These are phyloP conservation scores for Eucalyptus rudis DNA, from an alignment of 345 rosid genomes.

Conservation along the genomic window DNA sequence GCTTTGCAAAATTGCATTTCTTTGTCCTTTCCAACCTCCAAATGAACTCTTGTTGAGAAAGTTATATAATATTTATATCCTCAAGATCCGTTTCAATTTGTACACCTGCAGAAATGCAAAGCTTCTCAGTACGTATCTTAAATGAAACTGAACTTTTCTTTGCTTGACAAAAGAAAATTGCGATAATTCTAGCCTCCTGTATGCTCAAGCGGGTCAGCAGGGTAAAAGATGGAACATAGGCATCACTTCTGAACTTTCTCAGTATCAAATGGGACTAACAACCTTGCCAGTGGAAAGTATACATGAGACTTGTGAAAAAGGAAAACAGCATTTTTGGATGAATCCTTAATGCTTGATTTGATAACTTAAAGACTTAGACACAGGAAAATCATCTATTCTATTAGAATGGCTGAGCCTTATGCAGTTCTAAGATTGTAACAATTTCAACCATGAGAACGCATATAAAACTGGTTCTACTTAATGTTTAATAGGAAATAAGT, in stretches of 20 bases:
- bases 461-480: background rate
- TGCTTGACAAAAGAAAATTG: background rate
- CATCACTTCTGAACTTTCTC: background rate
- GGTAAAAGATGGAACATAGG: background rate
- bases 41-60: background rate
- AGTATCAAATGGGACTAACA: background rate
- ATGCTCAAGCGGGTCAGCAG: background rate
- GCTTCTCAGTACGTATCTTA: background rate
- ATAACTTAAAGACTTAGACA: background rate
- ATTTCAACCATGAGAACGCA: background rate
- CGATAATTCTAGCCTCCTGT: background rate
- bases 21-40: background rate
- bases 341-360: background rate
- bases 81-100: constrained; percentile 50
- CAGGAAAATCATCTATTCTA: background rate
- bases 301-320: background rate
- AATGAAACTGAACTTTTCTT: background rate
- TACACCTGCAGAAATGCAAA: constrained; percentile 33
- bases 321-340: background rate
- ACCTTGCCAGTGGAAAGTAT: background rate
- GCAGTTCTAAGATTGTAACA: background rate
- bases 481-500: background rate
- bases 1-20: background rate
- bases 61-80: constrained; percentile 21
- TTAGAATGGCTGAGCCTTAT: background rate